These are phyloP conservation scores for Amphichorda felina DNA, from an alignment of 2,329 filamentous ascomycete species.

Conservation along the genomic window DNA sequence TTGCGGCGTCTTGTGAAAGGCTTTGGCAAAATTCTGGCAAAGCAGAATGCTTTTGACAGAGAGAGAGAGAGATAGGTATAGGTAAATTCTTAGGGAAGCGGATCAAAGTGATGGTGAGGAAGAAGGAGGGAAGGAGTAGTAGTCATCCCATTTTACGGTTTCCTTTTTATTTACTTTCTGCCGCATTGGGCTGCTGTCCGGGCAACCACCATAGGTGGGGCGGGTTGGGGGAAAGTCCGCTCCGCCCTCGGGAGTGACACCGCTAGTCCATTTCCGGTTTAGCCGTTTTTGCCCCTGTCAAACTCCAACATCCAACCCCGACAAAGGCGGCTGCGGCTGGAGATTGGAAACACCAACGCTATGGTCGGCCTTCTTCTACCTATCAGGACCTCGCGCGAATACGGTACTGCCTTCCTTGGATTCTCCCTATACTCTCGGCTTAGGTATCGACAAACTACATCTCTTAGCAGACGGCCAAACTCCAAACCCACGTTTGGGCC, in stretches of 20 bases:
- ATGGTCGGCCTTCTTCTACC: too few relatives aligned
- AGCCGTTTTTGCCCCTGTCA: background rate
- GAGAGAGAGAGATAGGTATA: conserved; percentile 8
- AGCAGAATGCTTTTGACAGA: conserved; percentile 11
- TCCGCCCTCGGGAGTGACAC: conserved; percentile 4
- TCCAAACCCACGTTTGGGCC: too few relatives aligned
- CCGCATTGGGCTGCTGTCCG: conserved; percentile 20
- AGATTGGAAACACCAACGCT: too few relatives aligned
- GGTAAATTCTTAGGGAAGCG: conserved; percentile 5
- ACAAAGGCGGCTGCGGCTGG: too few relatives aligned
- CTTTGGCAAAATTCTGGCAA: conserved; percentile 10
- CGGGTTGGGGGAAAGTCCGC: conserved; percentile 9
- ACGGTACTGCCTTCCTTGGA: too few relatives aligned
- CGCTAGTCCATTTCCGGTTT: too few relatives aligned
- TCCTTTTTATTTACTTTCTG: conserved; percentile 37
- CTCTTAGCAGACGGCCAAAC: too few relatives aligned
- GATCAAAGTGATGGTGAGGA: conserved; percentile 13
- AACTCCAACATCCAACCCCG: background rate
- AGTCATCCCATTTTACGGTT: too few relatives aligned
- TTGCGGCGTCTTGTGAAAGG: conserved; percentile 6
- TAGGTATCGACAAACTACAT: too few relatives aligned
- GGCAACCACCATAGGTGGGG: conserved; percentile 18
- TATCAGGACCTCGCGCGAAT: too few relatives aligned
- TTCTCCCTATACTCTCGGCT: too few relatives aligned
- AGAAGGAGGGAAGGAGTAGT: conserved; percentile 7